Evolutionary conservation across 1,284 basidiomycete species (phyloP).

Genomic region (Cryptococcus amylolentus): DNA sequence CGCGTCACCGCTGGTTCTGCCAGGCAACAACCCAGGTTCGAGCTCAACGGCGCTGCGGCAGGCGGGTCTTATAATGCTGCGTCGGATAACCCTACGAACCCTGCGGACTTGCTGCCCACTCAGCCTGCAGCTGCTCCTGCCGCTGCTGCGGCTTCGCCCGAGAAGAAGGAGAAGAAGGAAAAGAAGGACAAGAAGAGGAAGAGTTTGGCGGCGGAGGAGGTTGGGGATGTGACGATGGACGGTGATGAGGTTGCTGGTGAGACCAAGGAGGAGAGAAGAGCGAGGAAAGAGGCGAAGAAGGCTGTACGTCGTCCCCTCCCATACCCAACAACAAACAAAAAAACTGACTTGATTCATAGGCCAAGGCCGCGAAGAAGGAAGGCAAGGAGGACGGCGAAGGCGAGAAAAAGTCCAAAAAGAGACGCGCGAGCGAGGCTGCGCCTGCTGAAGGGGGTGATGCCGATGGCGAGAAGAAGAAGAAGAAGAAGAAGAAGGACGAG

Average conservation of each 20-base stretch:
- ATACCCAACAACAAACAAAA: not conserved
- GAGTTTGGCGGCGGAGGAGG: constrained; percentile 50
- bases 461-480: constrained; percentile 56
- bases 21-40: constrained; percentile 66
- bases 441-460: constrained; percentile 7
- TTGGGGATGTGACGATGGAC: constrained; percentile 48
- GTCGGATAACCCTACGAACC: constrained; percentile 63
- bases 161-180: constrained; percentile 73
- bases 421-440: constrained; percentile 44
- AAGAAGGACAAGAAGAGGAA: constrained; percentile 60
- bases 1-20: constrained; percentile 57
- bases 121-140: constrained; percentile 71
- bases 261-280: constrained; percentile 54
- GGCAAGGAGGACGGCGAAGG: constrained; percentile 20
- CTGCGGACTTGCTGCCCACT: constrained; percentile 58
- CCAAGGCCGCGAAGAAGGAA: constrained; percentile 37
- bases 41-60: constrained; percentile 64
- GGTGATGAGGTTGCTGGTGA: constrained; percentile 52
- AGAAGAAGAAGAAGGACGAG: constrained; percentile 58
- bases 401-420: constrained; percentile 53
- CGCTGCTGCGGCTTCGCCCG: constrained; percentile 72
- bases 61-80: constrained; percentile 67
- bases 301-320: constrained; percentile 24
- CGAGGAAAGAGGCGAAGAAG: constrained; percentile 60
- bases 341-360: constrained; percentile 14